A percentile compares a stretch with the other conserved stretches of the same genome.
These are phyloP conservation scores for Pestalotiopsis sp. DNA, from an alignment of 2,329 filamentous ascomycete species.

Conservation along the genomic window DNA sequence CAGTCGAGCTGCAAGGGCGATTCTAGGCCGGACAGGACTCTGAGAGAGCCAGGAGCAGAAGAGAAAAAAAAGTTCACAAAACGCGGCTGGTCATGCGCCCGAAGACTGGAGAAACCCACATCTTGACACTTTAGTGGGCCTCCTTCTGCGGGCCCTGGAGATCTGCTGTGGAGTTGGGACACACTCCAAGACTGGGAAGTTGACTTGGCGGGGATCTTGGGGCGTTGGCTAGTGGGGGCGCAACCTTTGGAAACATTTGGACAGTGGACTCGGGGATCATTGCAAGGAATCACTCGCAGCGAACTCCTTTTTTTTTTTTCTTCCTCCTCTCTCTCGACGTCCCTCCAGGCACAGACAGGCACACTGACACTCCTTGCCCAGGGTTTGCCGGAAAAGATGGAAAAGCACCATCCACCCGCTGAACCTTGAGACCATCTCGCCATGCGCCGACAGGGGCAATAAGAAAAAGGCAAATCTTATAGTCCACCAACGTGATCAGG, in stretches of 20 bases:
- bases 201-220: not conserved
- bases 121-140: not conserved
- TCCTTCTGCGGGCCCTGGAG: constrained; percentile 5
- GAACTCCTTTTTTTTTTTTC: constrained; percentile 2
- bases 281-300: not conserved
- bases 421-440: not conserved
- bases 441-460: not conserved
- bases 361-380: not conserved
- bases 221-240: not conserved
- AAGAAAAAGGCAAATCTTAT: not conserved
- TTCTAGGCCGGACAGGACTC: constrained; percentile 2
- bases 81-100: constrained; percentile 6
- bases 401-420: not conserved
- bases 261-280: not conserved
- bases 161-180: not conserved
- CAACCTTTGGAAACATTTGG: not conserved
- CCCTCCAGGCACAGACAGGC: not conserved
- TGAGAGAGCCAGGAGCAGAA: not conserved
- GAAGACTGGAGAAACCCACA: not conserved
- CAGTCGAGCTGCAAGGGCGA: constrained; percentile 7
- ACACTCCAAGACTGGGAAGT: not conserved
- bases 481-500: not conserved
- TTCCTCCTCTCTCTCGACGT: not conserved
- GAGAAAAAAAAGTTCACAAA: not conserved
- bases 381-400: not conserved